These are phyloP conservation scores for Hyphopichia fennica DNA, from an alignment of 1,139 yeast genomes.

Conservation along the genomic window DNA sequence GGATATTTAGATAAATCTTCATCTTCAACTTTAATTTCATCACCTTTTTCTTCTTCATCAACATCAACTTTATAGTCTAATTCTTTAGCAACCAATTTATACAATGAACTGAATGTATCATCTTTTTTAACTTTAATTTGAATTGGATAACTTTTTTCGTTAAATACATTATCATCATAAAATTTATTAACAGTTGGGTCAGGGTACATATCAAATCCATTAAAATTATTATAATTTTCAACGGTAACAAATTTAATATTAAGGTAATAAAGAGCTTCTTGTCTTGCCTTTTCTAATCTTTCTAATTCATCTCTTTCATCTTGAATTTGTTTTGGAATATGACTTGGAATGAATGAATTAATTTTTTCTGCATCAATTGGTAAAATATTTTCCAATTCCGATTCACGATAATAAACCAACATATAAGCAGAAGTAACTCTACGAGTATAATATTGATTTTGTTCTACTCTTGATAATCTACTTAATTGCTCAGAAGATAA, in stretches of 20 bases:
- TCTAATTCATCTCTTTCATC: constrained; percentile 59
- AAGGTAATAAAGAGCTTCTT: constrained; percentile 77
- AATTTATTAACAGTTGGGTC: constrained; percentile 47
- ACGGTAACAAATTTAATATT: constrained; percentile 56
- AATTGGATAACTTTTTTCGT: constrained; percentile 50
- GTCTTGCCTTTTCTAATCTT: constrained; percentile 59
- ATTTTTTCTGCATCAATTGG: constrained; percentile 49
- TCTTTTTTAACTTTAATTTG: constrained; percentile 58
- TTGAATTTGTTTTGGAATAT: constrained; percentile 65
- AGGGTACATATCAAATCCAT: constrained; percentile 79
- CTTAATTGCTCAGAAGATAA: constrained; percentile 48
- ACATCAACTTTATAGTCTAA: constrained; percentile 29
- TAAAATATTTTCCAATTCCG: constrained; percentile 56
- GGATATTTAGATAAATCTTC: constrained; percentile 19
- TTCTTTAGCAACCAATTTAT: constrained; percentile 47
- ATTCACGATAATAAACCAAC: constrained; percentile 86
- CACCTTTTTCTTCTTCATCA: constrained; percentile 7
- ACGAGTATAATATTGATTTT: constrained; percentile 62
- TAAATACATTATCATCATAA: constrained; percentile 49
- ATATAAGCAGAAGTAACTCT: constrained; percentile 94
- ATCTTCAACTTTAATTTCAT: constrained; percentile 23
- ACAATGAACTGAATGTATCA: constrained; percentile 52
- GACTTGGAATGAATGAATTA: constrained; percentile 57
- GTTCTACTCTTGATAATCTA: constrained; percentile 56
- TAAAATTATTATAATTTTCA: constrained; percentile 54